Base-by-base conservation (phyloP, 2,329 filamentous ascomycete species). In the Aspergillus eucalypticola region DNA sequence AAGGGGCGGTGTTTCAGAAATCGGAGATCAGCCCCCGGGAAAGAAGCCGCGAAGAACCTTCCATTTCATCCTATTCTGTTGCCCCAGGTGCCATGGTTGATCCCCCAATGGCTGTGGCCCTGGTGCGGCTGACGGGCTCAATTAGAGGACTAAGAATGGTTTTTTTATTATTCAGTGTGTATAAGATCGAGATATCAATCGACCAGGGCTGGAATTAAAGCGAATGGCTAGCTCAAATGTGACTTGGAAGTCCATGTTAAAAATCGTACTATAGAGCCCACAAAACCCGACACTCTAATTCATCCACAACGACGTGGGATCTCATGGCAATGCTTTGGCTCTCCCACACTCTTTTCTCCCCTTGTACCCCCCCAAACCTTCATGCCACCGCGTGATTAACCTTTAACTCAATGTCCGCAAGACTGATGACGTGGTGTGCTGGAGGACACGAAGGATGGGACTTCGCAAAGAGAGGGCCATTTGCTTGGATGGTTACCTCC, bases 1-100 rank as follows among this genome's bases (percentile, higher is more conserved):
- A 27, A 54, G 25, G 59, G 35, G 48, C n/a, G 54, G 23, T 53
- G 61, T 62, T 65, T 64, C 59, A 62, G 53, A 41, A 54, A 56
- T 56, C 60, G 64, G 62, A 64, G 61, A 59, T 56, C 64, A 64
- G 58, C 56, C 56, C 56, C 57, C 48, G 53, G 49, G 54, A 58
- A 58, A 56, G 62, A 64, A 64, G 62, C 25, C 23, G 21, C 60
- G 51, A 59, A 61, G 60, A 61, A 61, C 27, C 38, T 61, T 62
- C 60, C 50, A 60, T 46, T 46, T 23, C 35, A 46, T 50, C 38
- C 7, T 23, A 29, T 23, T 46, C 19, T 23, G 41, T 44, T 44
- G 41, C 41, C 41, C 41, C 19, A 1, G 41, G 41, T 44, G 41
- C 41, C 41, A 44, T 23, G 41, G 41, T 44, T 44, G 41, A 41